Evolutionary conservation across 2,329 filamentous ascomycete genomes (phyloP), one percentile per base, ranked within the genome.

Genomic region (Microdochium trichocladiopsis): DNA sequence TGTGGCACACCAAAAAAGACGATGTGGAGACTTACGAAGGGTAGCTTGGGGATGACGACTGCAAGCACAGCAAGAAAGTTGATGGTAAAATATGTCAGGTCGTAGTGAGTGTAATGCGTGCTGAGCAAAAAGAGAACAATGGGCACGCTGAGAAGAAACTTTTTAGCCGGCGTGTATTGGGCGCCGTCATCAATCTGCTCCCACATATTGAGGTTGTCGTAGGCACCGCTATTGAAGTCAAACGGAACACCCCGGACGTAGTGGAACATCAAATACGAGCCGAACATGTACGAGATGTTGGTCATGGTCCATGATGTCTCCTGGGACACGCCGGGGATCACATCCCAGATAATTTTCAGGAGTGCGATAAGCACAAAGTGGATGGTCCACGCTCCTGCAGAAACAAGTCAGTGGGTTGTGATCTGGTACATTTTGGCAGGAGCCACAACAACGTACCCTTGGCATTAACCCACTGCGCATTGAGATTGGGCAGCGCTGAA

Each of bases 151-250:
- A 97, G 84, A 54, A 99, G 78, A 66, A 99, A 99, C 72, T 99
- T 99, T 79, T 99, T 99, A 59, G 94, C 90, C 3, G 94, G 94
- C 1, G 94, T 99, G 75, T 97, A 99, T 71, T 99, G 94, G 62
- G 94, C 94, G 48, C 94, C 94, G 65, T 97, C 95, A 76, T 99
- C 94, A 69, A 99, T 99, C 75, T 99, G 94, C 76, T 99, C 94
- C 94, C 94, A 99, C 94, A 99, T 97, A 76, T 97, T 99, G 66
- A 99, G 80, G 71, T 99, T 97, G 78, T 99, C 94, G 72, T 97
- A 99, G 61, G 94, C 94, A 54, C 94, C 94, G 52, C 90, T 87
- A 68, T 99, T 99, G 80, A 99, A 99, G 71, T 99, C 94, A 67
- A 99, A 99, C 5, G 94, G 94, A 48, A 97, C 90, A 61, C 94